A percentile compares a stretch with the other conserved stretches of the same genome.
phyloP scores from a whole-genome alignment of 768 basidiomycete genomes.

The Agaricus sinodeliciosus region DNA sequence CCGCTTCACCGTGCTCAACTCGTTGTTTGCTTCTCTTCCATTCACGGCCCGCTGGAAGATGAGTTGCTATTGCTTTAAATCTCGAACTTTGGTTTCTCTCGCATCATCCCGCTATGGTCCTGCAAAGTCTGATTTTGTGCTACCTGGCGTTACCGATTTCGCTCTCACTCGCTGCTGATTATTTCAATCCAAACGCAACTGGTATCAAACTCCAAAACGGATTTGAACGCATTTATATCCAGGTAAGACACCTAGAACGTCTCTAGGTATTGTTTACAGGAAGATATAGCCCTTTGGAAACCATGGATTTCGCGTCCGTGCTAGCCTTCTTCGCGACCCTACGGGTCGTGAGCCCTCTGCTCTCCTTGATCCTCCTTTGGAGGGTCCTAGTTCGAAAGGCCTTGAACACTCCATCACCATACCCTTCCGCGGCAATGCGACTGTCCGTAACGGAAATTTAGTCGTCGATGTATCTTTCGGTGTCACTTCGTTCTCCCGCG shows the following conservation, averaged over 20 bases:
- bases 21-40: slow-evolving; percentile 1
- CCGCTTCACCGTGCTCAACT: neutral
- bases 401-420: slow-evolving; percentile 23
- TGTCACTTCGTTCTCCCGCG: slow-evolving; percentile 23
- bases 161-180: neutral
- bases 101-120: neutral
- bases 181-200: slow-evolving; percentile 23
- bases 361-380: slow-evolving; percentile 29
- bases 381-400: slow-evolving; percentile 24
- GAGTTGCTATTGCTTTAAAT: neutral
- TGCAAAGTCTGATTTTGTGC: neutral
- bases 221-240: slow-evolving; percentile 27
- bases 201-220: slow-evolving; percentile 29
- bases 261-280: neutral
- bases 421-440: slow-evolving; percentile 22
- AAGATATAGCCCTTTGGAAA: slow-evolving; percentile 27
- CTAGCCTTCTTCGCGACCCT: slow-evolving; percentile 26
- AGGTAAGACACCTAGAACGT: slow-evolving; percentile 15
- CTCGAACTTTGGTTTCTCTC: neutral
- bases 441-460: slow-evolving; percentile 27
- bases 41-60: neutral
- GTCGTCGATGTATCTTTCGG: slow-evolving; percentile 20
- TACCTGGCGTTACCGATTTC: slow-evolving; percentile 1
- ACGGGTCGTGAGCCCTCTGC: slow-evolving; percentile 27
- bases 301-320: slow-evolving; percentile 29